Base-by-base conservation (phyloP, 2,329 filamentous ascomycete species). In the Aphanocladium album region DNA sequence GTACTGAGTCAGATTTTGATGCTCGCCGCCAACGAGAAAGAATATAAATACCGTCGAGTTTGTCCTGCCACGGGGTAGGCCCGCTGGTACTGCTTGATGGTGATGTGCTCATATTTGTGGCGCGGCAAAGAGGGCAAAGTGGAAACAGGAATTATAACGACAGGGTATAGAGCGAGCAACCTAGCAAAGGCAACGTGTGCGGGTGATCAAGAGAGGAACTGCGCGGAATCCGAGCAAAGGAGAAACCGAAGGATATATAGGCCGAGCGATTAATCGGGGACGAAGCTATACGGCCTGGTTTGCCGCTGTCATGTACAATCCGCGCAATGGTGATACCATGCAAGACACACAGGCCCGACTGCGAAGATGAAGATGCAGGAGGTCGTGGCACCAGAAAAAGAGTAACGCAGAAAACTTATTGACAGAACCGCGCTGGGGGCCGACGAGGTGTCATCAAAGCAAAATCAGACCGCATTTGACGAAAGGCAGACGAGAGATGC, bases 31-130 rank as follows among this genome's bases (percentile, higher is more conserved):
- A 35, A 23, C 8, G 5, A 17, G n/a, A 25, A 25, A 45, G 9
- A 8, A 30, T 19, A 16, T 23, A 77, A 80, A 0, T 83, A 82
- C 66, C 77, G 84, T 5, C 75, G 77, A 25, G 80, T 79, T 5
- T 81, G 77, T 62, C 68, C 83, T 16, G 80, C 84, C 62, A 82
- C 83, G 62, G 52, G 16, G 60, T 52, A 53, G 53, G 25, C 12
- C 53, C 52, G 45, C 43, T 33, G 11, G 59, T 23, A 25, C 45
- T 61, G 47, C 64, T 74, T 21, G 53, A 23, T 7, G 60, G 46
- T 45, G 53, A 61, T 21, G 47, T 25, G 30, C 52, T 61, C 60
- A 61, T 61, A 16, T 30, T 61, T 23, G 21, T 27, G 21, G 19
- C 39, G 9, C 21, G 43, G 57, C 11, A 52, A 46, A 37, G 27